phyloP scores from a whole-genome alignment of 2,329 filamentous ascomycete genomes.

The Aureobasidium musti region DNA sequence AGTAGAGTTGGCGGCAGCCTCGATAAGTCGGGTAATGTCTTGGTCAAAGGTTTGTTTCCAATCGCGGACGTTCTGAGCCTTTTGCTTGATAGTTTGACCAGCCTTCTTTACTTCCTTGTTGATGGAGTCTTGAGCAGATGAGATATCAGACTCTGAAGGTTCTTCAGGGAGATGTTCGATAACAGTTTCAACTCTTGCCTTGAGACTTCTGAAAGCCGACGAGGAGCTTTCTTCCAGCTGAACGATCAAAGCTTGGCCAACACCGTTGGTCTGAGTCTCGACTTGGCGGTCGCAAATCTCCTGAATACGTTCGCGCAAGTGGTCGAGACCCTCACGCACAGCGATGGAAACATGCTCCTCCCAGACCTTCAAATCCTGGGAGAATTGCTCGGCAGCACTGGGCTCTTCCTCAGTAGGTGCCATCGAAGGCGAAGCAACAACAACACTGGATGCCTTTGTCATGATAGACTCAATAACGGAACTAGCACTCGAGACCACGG shows the following conservation, averaged over 20 bases:
- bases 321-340: conserved; percentile 77
- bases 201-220: conserved; percentile 65
- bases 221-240: conserved; percentile 69
- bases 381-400: conserved; percentile 61
- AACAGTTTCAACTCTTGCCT: conserved; percentile 63
- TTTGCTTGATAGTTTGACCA: conserved; percentile 72
- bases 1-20: conserved; percentile 73
- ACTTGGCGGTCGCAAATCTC: conserved; percentile 75
- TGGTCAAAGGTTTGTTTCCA: conserved; percentile 75
- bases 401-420: conserved; percentile 45
- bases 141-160: conserved; percentile 55
- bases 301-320: conserved; percentile 62
- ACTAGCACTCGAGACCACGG: conserved; percentile 32
- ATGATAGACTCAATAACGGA: conserved; percentile 34
- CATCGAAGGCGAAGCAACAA: conserved; percentile 33
- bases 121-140: conserved; percentile 56
- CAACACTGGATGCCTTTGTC: conserved; percentile 37
- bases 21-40: conserved; percentile 68
- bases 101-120: conserved; percentile 62
- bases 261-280: conserved; percentile 63
- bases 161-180: conserved; percentile 60
- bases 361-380: conserved; percentile 79
- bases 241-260: conserved; percentile 66
- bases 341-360: conserved; percentile 84
- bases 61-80: conserved; percentile 71